A percentile compares a stretch with the other conserved stretches of the same genome.
phyloP scores from a whole-genome alignment of 2,329 filamentous ascomycete genomes.

The Corinectria fuckeliana region DNA sequence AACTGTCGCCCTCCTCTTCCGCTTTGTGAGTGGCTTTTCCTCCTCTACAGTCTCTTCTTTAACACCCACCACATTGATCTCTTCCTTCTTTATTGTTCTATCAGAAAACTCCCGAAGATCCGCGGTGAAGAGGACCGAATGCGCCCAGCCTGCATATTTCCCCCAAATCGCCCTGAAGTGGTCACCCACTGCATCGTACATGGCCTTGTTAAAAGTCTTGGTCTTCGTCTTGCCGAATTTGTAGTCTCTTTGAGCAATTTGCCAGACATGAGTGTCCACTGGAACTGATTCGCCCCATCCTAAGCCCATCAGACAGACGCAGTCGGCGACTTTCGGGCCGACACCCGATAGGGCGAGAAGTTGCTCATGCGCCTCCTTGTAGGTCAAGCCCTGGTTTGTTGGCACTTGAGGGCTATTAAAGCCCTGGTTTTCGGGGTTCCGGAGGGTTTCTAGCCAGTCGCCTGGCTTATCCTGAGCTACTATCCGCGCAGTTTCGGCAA shows the following conservation, averaged over 20 bases:
- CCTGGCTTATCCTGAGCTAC: slow-evolving; percentile 70
- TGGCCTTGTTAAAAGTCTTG: slow-evolving; percentile 85
- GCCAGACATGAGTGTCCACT: slow-evolving; percentile 98
- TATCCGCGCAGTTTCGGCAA: slow-evolving; percentile 82
- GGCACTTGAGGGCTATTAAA: slow-evolving; percentile 54
- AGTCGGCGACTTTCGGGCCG: slow-evolving; percentile 96
- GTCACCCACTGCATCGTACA: slow-evolving; percentile 89
- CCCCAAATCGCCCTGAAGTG: slow-evolving; percentile 93
- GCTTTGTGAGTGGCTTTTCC: slow-evolving; percentile 25
- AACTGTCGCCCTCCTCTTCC: slow-evolving; percentile 32
- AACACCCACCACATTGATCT: slow-evolving; percentile 20
- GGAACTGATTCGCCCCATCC: slow-evolving; percentile 96
- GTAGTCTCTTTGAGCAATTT: slow-evolving; percentile 96
- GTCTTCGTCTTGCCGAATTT: slow-evolving; percentile 85
- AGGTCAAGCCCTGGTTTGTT: slow-evolving; percentile 64
- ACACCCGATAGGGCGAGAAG: slow-evolving; percentile 84
- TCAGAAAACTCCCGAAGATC: slow-evolving; percentile 87
- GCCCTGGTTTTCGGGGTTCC: slow-evolving; percentile 76
- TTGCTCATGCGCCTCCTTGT: slow-evolving; percentile 79
- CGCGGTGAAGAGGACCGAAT: slow-evolving; percentile 94
- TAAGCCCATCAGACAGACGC: slow-evolving; percentile 93
- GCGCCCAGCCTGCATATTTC: slow-evolving; percentile 93
- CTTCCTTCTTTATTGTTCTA: slow-evolving; percentile 46
- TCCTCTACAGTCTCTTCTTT: slow-evolving; percentile 34
- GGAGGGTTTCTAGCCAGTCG: slow-evolving; percentile 78